A percentile compares a stretch with the other conserved stretches of the same genome.
Conservation (phyloP, 176 grass and related monocot genomes). For the Oryza coarctata region DNA sequence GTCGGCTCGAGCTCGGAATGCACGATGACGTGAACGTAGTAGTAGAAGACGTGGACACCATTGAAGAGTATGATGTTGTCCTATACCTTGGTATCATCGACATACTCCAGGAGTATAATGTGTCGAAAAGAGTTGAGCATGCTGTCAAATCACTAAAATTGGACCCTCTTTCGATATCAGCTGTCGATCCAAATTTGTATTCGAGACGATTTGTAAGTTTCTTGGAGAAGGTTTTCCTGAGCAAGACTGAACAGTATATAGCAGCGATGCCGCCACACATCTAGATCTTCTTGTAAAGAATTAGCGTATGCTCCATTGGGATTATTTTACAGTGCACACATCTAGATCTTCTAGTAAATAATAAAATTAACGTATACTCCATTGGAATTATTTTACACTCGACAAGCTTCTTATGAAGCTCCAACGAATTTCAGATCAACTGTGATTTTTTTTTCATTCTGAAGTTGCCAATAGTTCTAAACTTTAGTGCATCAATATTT, state of each 20-base stretch:
- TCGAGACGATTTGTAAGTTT: slow-evolving; percentile 80
- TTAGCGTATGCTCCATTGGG: neutral
- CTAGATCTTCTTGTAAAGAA: slow-evolving; percentile 25
- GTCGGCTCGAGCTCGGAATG: slow-evolving; percentile 79
- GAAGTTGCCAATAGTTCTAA: neutral
- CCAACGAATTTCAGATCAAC: neutral
- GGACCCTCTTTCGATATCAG: slow-evolving; percentile 80
- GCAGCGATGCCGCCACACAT: neutral
- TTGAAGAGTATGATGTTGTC: slow-evolving; percentile 79
- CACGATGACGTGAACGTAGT: slow-evolving; percentile 33
- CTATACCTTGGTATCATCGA: slow-evolving; percentile 98
- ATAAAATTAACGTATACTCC: neutral
- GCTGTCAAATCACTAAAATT: slow-evolving; percentile 85
- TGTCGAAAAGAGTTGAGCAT: slow-evolving; percentile 85
- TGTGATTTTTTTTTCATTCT: neutral
- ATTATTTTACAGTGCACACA: neutral
- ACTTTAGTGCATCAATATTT: neutral
- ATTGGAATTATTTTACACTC: neutral
- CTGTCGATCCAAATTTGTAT: slow-evolving; percentile 70
- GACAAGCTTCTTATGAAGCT: slow-evolving; percentile 6
- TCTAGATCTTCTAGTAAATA: slow-evolving; percentile 23
- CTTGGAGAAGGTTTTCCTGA: slow-evolving; percentile 74
- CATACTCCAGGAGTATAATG: slow-evolving; percentile 83
- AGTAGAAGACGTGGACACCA: slow-evolving; percentile 35
- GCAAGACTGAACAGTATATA: slow-evolving; percentile 39